A percentile compares a stretch with the other conserved stretches of the same genome.
Evolutionary conservation across 179 eudicot genomes (phyloP).

Genomic region (Carnegiea gigantea): DNA sequence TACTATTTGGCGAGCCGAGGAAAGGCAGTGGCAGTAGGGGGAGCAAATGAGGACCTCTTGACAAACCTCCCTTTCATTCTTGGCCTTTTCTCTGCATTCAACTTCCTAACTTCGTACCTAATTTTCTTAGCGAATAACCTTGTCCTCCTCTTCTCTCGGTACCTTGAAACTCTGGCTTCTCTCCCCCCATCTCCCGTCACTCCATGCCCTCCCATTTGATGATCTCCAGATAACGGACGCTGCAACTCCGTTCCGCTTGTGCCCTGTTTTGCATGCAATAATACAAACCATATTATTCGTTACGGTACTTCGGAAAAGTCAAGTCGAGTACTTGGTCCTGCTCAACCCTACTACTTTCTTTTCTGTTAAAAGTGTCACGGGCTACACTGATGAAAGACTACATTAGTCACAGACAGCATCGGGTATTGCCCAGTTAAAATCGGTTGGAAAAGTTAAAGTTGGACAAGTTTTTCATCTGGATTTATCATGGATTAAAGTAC

Average conservation of each 20-base stretch:
- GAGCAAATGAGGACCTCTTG: conserved; percentile 42
- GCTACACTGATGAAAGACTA: too few relatives aligned
- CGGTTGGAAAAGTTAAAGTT: too few relatives aligned
- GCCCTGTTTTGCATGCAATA: conserved; percentile 32
- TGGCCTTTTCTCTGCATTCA: conserved; percentile 87
- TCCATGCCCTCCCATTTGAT: conserved; percentile 21
- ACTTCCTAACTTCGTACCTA: conserved; percentile 76
- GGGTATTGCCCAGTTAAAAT: too few relatives aligned
- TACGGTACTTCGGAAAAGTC: too few relatives aligned
- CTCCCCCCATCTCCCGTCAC: conserved; percentile 51
- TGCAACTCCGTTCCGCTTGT: conserved; percentile 22
- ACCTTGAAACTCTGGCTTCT: conserved; percentile 78
- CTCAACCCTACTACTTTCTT: too few relatives aligned
- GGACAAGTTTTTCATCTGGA: too few relatives aligned
- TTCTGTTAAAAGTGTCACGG: too few relatives aligned
- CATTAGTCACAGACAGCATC: too few relatives aligned
- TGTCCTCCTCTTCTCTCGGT: conserved; percentile 77
- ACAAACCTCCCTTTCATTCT: conserved; percentile 89
- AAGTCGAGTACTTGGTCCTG: too few relatives aligned
- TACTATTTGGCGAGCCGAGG: conserved; percentile 22
- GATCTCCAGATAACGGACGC: conserved; percentile 24
- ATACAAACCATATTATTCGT: too few relatives aligned
- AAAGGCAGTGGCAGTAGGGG: conserved; percentile 12
- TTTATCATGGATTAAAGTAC: too few relatives aligned
- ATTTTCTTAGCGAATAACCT: conserved; percentile 78